Percentiles rank a stretch among this genome's conserved stretches.
Evolutionary conservation across 2,329 filamentous ascomycete genomes (phyloP).

Genomic region (Curvularia lunata): DNA sequence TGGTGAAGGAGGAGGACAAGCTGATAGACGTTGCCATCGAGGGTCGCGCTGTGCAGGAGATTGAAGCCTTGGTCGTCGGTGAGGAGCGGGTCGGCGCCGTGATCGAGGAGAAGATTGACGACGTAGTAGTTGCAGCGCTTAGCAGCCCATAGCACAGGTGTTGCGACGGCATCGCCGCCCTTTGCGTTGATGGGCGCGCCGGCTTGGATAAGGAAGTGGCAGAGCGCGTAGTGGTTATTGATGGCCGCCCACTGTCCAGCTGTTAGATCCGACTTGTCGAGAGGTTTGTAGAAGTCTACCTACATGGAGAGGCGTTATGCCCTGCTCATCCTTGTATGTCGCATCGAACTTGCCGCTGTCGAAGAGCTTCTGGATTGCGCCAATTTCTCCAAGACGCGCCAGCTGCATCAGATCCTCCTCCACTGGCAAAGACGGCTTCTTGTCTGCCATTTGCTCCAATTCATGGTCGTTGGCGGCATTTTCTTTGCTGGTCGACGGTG

Average conservation of each 20-base stretch:
- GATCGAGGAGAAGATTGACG: conserved; percentile 87
- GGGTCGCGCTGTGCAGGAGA: conserved; percentile 93
- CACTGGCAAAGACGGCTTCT: conserved; percentile 52
- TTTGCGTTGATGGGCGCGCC: conserved; percentile 94
- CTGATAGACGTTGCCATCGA: conserved; percentile 93
- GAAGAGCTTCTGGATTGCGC: conserved; percentile 87
- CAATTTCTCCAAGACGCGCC: conserved; percentile 84
- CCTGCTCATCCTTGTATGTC: conserved; percentile 84
- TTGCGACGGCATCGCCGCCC: conserved; percentile 93
- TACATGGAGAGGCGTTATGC: conserved; percentile 95
- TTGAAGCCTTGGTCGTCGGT: conserved; percentile 98
- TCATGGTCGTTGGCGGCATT: conserved; percentile 42
- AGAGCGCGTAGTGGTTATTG: conserved; percentile 97
- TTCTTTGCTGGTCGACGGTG: conserved; percentile 31
- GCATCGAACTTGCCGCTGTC: conserved; percentile 81
- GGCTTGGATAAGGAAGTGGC: conserved; percentile 86
- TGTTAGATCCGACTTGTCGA: conserved; percentile 13
- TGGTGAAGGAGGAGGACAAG: conserved; percentile 90
- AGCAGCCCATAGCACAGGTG: conserved; percentile 94
- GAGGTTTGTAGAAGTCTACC: conserved; percentile 20
- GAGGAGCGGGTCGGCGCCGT: conserved; percentile 90
- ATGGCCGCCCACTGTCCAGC: conserved; percentile 88
- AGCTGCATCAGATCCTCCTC: conserved; percentile 95
- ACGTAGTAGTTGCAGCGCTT: conserved; percentile 97
- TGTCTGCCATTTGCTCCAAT: conserved; percentile 46